Evolutionary conservation across 2,329 filamentous ascomycete species (phyloP), one percentile per base, ranked within the genome.

Genomic region (Cytospora paraplurivora): DNA sequence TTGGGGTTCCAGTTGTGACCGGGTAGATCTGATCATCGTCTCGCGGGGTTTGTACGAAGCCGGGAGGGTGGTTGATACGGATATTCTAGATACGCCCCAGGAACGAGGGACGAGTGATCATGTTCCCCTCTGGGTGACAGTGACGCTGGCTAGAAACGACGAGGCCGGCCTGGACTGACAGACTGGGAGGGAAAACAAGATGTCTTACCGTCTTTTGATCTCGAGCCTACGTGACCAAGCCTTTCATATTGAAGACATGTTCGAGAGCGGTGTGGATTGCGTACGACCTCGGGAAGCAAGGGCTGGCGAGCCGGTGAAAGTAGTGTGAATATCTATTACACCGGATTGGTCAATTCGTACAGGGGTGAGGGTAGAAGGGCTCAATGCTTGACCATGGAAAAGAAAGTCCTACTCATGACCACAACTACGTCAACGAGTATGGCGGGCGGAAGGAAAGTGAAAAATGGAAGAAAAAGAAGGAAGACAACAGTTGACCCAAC

Each of bases 91-190:
- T 33, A 72, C 73, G 41, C 72, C 73, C 5, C 68, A 70, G 64
- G 82, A 84, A 65, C 74, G 82, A 47, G 81, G 81, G 1, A 75
- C 78, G 2, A 84, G 82, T 69, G 82, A 85, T 71, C 82, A 85
- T 73, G 80, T 82, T 17, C 82, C 82, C 0, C 69, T 86, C 7
- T 82, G 76, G 75, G 76, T 78, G 19, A 72, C 72, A 47, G 56
- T 72, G 34, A 63, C 17, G 37, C 32, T 63, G 19, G 32, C 37
- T 19, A 13, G 27, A 27, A 49, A 33, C 37, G 37, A 59, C n/a
- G 49, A 27, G 37, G 2, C 13, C 27, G 11, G 12, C 4, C n/a
- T 51, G 27, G 21, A 19, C 21, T 34, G 37, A 15, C 10, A 37
- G 12, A 38, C 11, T 44, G n/a, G 52, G 21, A 44, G 7, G 7